Percentiles rank a stretch among this genome's conserved stretches.
Evolutionary conservation across 2,329 filamentous ascomycete genomes (phyloP).

Genomic region (Pseudogymnoascus sp.): DNA sequence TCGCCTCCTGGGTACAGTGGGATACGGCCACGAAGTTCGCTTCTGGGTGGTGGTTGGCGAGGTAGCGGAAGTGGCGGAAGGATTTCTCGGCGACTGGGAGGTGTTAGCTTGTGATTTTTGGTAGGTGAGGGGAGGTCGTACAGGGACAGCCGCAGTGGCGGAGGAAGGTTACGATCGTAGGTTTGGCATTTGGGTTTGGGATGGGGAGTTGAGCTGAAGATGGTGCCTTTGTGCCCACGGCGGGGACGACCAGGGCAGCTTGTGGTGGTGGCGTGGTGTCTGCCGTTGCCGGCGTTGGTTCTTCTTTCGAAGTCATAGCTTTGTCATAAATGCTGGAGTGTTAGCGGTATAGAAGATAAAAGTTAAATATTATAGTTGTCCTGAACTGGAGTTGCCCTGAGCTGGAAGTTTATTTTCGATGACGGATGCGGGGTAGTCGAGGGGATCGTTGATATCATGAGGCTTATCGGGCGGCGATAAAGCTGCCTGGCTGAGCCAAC

Average conservation of each 20-base stretch:
- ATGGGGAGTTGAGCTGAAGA: conserved; percentile 42
- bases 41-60: conserved; percentile 41
- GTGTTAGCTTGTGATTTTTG: background rate
- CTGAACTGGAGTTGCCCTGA: background rate
- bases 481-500: conserved; percentile 1
- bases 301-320: conserved; percentile 26
- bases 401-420: background rate
- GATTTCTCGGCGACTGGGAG: conserved; percentile 57
- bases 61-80: conserved; percentile 45
- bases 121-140: conserved; percentile 28
- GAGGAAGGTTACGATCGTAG: conserved; percentile 57
- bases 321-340: background rate
- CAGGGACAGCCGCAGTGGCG: conserved; percentile 69
- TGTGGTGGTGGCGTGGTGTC: conserved; percentile 33
- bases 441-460: conserved; percentile 2
- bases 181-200: conserved; percentile 41
- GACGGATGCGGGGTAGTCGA: conserved; percentile 5
- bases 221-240: conserved; percentile 48
- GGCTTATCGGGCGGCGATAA: conserved; percentile 1
- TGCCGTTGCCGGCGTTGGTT: conserved; percentile 18
- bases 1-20: conserved; percentile 49
- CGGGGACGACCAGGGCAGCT: conserved; percentile 28
- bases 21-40: conserved; percentile 55
- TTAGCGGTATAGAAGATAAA: background rate
- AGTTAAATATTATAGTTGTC: background rate